Conservation (phyloP, 331 rosid genomes). For the Malus hybrid region DNA sequence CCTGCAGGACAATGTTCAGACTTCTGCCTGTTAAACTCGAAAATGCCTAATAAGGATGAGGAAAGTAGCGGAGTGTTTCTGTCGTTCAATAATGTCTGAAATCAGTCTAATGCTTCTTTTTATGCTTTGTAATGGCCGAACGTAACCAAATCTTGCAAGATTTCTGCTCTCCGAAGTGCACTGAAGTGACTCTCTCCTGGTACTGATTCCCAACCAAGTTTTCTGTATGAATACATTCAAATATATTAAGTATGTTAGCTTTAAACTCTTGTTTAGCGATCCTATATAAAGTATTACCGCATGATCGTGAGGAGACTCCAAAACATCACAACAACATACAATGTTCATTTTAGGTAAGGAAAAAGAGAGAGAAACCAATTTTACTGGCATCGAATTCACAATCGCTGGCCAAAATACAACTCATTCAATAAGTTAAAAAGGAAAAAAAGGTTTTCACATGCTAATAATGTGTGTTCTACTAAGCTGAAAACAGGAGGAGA, state of each 20-base stretch:
- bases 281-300: background rate
- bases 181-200: constrained; percentile 42
- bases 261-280: background rate
- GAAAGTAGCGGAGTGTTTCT: constrained; percentile 29
- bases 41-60: background rate
- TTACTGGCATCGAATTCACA: too few species aligned
- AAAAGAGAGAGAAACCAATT: too few species aligned
- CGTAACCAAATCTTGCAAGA: constrained; percentile 35
- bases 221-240: constrained; percentile 24
- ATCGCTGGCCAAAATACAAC: too few species aligned
- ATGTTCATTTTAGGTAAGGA: background rate
- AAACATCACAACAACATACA: background rate
- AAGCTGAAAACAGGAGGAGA: constrained; percentile 57
- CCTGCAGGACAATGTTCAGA: constrained; percentile 29
- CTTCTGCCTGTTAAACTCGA: background rate
- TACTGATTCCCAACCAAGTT: constrained; percentile 49
- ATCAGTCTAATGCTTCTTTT: constrained; percentile 44
- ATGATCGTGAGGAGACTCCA: background rate
- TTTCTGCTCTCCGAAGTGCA: constrained; percentile 36
- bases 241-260: background rate
- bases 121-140: constrained; percentile 46
- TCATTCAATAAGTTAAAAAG: background rate
- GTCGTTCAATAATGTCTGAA: constrained; percentile 32
- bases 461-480: constrained; percentile 28
- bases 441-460: background rate